Evolutionary conservation across 306 rosid species (phyloP), one percentile per base, ranked within the genome.

Genomic region (Cucumis sativus): DNA sequence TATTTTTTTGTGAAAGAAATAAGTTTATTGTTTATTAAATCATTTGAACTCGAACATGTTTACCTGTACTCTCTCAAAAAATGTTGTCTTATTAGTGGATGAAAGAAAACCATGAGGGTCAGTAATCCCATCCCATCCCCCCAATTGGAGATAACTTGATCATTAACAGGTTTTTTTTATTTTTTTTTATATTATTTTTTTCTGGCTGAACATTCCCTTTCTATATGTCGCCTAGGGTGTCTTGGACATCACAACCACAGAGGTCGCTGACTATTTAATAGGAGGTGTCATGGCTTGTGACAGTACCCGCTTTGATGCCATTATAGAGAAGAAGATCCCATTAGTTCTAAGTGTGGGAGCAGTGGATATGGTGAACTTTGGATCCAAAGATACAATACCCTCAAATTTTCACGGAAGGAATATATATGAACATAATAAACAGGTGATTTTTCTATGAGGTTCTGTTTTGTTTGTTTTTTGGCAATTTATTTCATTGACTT

Each of bases 231-330:
- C 57, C 72, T 77, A 90, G 97, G 95, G 93, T 75, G 95, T 90
- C 59, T 62, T 91, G 83, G 98, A 94, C 78, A 84, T 94, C 82
- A 91, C 96, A 76, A 94, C 98, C 65, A 88, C 98, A 43, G 97
- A 91, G 86, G 97, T 94, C 60, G 96, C 96, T 28, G 97, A 91
- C 82, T 79, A 84, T 81, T 80, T 91, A 60, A 91, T 89, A 79
- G 92, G 96, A 76, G 97, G 98, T 40, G 95, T 84, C 80, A 91
- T 94, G 98, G 96, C 98, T 77, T 91, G 98, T 55, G 92, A 90
- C 57, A 77, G 80, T 77, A 85, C 91, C 72, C 95, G 91, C 79
- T 94, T 94, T 77, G 95, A 94, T 88, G 89, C 88, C 73, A 81
- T 87, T 43, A 80, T 86, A 80, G 97, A 87, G 82, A 88, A 89